These are phyloP conservation scores for Aspergillus neoniger DNA, from an alignment of 2,329 filamentous ascomycete genomes.

Conservation along the genomic window DNA sequence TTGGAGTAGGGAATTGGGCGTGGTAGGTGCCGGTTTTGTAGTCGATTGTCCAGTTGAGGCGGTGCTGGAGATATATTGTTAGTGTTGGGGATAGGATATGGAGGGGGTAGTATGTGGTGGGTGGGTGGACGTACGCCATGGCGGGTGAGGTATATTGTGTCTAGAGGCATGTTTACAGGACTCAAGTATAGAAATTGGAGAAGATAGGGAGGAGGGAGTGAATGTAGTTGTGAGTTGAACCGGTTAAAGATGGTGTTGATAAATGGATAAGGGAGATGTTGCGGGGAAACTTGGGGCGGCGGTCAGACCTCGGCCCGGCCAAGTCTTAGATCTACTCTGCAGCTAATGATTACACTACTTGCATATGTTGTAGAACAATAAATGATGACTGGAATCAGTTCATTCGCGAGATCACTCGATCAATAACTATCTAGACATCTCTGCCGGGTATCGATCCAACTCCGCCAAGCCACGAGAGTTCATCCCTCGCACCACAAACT, in stretches of 20 bases:
- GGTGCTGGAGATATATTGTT: constrained; percentile 80
- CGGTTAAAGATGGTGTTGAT: neutral
- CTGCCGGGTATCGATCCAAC: constrained; percentile 25
- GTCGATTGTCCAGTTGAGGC: constrained; percentile 86
- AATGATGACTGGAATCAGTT: constrained; percentile 11
- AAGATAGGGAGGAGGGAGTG: neutral
- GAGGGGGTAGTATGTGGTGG: neutral
- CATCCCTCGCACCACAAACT: constrained; percentile 2
- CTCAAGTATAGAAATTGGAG: neutral
- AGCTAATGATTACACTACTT: neutral
- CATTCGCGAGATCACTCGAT: constrained; percentile 21
- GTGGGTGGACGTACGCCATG: constrained; percentile 65
- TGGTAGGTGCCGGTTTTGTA: constrained; percentile 76
- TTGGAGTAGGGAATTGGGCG: constrained; percentile 73
- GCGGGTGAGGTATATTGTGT: constrained; percentile 72
- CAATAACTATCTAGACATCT: constrained; percentile 30
- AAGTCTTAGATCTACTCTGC: neutral
- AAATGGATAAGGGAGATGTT: constrained; percentile 7
- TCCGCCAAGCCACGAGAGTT: constrained; percentile 23
- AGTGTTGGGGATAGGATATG: neutral
- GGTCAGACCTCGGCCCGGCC: constrained; percentile 12
- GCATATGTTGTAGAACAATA: neutral
- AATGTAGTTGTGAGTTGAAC: neutral
- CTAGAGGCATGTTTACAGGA: constrained; percentile 57
- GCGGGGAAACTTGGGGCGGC: constrained; percentile 20